Conservation (phyloP, 129 eudicot species). For the Tagetes patula region DNA sequence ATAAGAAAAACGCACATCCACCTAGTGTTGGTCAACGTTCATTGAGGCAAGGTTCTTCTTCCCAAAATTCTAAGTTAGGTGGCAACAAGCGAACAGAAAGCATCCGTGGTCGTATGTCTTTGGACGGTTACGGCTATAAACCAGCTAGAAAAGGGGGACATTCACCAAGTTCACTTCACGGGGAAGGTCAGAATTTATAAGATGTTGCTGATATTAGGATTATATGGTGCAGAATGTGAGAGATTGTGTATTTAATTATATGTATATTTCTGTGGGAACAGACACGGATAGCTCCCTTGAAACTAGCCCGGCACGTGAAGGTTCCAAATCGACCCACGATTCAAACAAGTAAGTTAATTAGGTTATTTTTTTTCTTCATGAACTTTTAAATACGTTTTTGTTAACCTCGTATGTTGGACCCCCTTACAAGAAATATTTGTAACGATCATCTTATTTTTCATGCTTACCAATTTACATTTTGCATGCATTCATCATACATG, state of each 20-base stretch:
- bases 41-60: constrained; percentile 44
- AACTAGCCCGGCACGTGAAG: constrained; percentile 40
- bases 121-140: constrained; percentile 36
- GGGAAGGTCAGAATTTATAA: constrained; percentile 39
- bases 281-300: constrained; percentile 60
- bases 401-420: not conserved
- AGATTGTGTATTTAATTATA: constrained; percentile 43
- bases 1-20: constrained; percentile 31
- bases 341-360: constrained; percentile 45
- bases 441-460: not conserved
- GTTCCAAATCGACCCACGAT: constrained; percentile 34
- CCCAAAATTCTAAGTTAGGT: constrained; percentile 35
- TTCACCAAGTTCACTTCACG: constrained; percentile 24
- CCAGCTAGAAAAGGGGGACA: constrained; percentile 30
- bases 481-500: not conserved
- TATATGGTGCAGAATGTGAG: constrained; percentile 41
- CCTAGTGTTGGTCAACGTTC: constrained; percentile 34
- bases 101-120: constrained; percentile 37
- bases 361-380: not conserved
- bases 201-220: constrained; percentile 1
- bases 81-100: constrained; percentile 26
- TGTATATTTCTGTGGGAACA: constrained; percentile 55
- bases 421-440: not conserved
- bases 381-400: not conserved
- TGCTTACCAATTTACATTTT: not conserved